Percentiles rank a stretch among this genome's conserved stretches.
These are phyloP conservation scores for Butyriboletus loyo DNA, from an alignment of 768 basidiomycete species.

Conservation along the genomic window DNA sequence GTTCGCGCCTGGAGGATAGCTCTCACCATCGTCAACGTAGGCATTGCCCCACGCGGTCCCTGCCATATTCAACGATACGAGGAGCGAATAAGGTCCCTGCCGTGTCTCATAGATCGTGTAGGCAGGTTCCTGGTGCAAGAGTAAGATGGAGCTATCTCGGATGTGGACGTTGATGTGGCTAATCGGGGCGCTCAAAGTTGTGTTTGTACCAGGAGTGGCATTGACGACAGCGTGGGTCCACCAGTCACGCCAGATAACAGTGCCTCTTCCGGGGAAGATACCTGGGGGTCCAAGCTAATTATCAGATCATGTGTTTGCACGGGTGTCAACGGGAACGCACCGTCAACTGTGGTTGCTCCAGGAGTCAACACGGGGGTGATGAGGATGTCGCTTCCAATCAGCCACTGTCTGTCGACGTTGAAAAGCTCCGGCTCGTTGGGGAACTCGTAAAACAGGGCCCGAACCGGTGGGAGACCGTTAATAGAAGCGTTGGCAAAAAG, in stretches of 20 bases:
- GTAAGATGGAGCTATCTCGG: constrained; percentile 63
- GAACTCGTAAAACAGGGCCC: constrained; percentile 78
- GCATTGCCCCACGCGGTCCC: constrained; percentile 57
- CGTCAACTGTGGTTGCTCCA: constrained; percentile 64
- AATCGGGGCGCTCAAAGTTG: constrained; percentile 62
- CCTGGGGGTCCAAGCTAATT: constrained; percentile 35
- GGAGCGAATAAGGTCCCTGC: constrained; percentile 56
- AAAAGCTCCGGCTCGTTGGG: constrained; percentile 66
- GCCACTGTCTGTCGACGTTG: constrained; percentile 62
- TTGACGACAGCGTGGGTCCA: constrained; percentile 61
- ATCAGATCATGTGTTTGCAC: not conserved
- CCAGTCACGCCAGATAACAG: constrained; percentile 68
- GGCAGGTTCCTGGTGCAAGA: constrained; percentile 58
- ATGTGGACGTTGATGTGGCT: constrained; percentile 76
- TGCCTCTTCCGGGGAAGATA: constrained; percentile 61
- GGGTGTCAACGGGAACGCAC: constrained; percentile 31
- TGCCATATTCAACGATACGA: constrained; percentile 50
- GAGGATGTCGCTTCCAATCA: constrained; percentile 67
- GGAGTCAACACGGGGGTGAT: constrained; percentile 74
- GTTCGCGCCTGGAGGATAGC: constrained; percentile 53
- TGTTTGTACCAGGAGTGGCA: constrained; percentile 37
- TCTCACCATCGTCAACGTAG: constrained; percentile 71
- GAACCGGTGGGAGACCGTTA: constrained; percentile 65
- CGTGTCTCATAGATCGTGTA: constrained; percentile 71
- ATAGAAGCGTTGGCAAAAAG: constrained; percentile 68